Percentiles rank a stretch among this genome's conserved stretches.
phyloP scores from a whole-genome alignment of 2,329 filamentous ascomycete species.

The Huntiella moniliformis region DNA sequence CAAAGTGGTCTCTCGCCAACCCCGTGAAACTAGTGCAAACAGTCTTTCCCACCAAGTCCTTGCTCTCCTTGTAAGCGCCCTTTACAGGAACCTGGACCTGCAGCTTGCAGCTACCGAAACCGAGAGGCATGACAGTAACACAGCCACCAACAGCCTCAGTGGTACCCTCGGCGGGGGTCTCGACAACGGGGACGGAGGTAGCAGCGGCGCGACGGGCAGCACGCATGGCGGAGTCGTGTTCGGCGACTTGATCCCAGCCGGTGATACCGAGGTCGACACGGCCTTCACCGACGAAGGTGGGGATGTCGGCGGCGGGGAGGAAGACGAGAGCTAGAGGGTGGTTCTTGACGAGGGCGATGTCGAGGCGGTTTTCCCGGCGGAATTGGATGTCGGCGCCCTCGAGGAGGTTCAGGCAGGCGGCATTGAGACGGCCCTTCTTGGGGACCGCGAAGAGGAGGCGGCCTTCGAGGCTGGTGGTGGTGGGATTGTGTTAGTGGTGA shows the following conservation, averaged over 20 bases:
- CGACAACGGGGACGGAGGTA: conserved; percentile 1
- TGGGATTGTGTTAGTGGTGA: not conserved
- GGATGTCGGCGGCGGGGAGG: conserved; percentile 90
- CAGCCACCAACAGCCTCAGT: conserved; percentile 38
- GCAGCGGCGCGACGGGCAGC: conserved; percentile 30
- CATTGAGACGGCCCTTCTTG: conserved; percentile 91
- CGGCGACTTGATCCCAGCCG: conserved; percentile 76
- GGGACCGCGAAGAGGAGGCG: conserved; percentile 93
- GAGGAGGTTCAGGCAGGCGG: conserved; percentile 74
- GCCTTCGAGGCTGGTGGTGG: conserved; percentile 56
- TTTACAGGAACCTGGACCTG: conserved; percentile 94
- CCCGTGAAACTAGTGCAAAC: conserved; percentile 91
- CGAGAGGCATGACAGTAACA: conserved; percentile 75
- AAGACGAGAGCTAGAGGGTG: conserved; percentile 89
- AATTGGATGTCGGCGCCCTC: conserved; percentile 93
- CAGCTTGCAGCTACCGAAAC: conserved; percentile 77
- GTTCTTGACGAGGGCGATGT: conserved; percentile 96
- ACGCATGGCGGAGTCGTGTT: conserved; percentile 55
- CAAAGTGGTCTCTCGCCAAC: conserved; percentile 69
- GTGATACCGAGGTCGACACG: conserved; percentile 89
- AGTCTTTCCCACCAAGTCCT: conserved; percentile 75
- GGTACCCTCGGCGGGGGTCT: conserved; percentile 18
- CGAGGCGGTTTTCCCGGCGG: conserved; percentile 79
- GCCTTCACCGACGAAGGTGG: conserved; percentile 90
- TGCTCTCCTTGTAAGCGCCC: conserved; percentile 47